Percentiles rank a stretch among this genome's conserved stretches.
Conservation (phyloP, 208 protist species). For the Porcisia hertigi region DNA sequence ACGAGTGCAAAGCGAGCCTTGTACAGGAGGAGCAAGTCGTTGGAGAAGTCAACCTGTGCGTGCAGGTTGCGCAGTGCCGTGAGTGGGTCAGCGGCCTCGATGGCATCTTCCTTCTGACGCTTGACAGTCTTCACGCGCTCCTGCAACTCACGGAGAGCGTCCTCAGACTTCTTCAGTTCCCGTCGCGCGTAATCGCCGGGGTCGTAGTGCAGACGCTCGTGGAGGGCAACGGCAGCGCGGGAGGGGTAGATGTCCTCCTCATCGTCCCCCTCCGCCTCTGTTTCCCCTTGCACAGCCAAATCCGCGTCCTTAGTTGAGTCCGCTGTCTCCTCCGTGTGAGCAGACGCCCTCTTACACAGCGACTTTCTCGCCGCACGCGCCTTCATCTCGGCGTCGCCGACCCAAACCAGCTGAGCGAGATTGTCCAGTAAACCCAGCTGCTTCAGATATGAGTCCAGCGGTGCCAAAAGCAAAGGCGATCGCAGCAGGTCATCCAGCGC, state of each 20-base stretch:
- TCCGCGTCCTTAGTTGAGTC: background rate
- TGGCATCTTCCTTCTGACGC: slow-evolving; percentile 62
- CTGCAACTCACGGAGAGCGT: slow-evolving; percentile 61
- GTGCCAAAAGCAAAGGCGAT: slow-evolving; percentile 56
- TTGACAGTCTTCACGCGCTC: slow-evolving; percentile 50
- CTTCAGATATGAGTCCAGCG: slow-evolving; percentile 54
- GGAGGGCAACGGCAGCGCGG: slow-evolving; percentile 63
- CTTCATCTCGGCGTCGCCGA: slow-evolving; percentile 19
- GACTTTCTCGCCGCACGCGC: background rate
- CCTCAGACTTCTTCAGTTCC: slow-evolving; percentile 68
- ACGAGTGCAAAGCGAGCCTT: slow-evolving; percentile 79
- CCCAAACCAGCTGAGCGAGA: slow-evolving; percentile 22
- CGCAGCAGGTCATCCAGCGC: slow-evolving; percentile 67
- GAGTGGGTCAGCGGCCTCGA: slow-evolving; percentile 54
- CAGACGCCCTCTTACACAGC: background rate
- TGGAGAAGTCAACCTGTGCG: slow-evolving; percentile 81
- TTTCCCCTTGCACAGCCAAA: background rate
- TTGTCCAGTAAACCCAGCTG: slow-evolving; percentile 50
- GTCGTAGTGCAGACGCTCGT: slow-evolving; percentile 75
- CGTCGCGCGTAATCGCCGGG: slow-evolving; percentile 62
- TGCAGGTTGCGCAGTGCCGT: slow-evolving; percentile 66
- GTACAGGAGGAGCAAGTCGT: slow-evolving; percentile 82
- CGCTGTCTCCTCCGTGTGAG: background rate
- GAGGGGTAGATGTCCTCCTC: slow-evolving; percentile 44
- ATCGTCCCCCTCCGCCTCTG: background rate